These are phyloP conservation scores for Monosporascus sp. DNA, from an alignment of 2,329 filamentous ascomycete species.

Conservation along the genomic window DNA sequence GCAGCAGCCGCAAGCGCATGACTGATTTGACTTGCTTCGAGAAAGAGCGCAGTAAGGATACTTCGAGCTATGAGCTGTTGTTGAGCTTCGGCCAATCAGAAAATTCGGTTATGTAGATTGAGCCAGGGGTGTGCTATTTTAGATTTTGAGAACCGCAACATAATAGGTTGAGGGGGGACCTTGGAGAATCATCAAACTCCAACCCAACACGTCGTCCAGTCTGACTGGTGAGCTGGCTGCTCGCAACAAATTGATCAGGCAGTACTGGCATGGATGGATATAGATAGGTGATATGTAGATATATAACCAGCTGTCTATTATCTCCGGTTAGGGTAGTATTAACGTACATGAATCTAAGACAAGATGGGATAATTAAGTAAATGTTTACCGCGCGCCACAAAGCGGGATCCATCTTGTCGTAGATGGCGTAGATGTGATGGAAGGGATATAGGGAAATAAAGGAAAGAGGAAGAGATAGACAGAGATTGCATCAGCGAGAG, in stretches of 20 bases:
- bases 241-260: too few species aligned
- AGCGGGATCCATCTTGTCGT: background rate
- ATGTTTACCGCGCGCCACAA: background rate
- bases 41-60: slow-evolving; percentile 10
- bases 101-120: slow-evolving; percentile 26
- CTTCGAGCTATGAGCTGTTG: slow-evolving; percentile 15
- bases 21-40: slow-evolving; percentile 18
- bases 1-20: slow-evolving; percentile 16
- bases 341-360: background rate
- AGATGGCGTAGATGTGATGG: background rate
- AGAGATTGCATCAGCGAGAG: background rate
- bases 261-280: background rate
- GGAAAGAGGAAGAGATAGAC: background rate
- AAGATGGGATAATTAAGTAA: background rate
- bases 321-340: background rate
- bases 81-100: slow-evolving; percentile 34
- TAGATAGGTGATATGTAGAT: background rate
- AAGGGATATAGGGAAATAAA: background rate
- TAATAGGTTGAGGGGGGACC: slow-evolving; percentile 2
- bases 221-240: background rate
- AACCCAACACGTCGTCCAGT: background rate
- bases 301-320: background rate
- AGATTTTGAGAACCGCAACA: slow-evolving; percentile 14
- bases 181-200: slow-evolving; percentile 1
- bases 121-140: slow-evolving; percentile 20